phyloP scores from a whole-genome alignment of 345 rosid genomes.

The Capsella bursapastoris region DNA sequence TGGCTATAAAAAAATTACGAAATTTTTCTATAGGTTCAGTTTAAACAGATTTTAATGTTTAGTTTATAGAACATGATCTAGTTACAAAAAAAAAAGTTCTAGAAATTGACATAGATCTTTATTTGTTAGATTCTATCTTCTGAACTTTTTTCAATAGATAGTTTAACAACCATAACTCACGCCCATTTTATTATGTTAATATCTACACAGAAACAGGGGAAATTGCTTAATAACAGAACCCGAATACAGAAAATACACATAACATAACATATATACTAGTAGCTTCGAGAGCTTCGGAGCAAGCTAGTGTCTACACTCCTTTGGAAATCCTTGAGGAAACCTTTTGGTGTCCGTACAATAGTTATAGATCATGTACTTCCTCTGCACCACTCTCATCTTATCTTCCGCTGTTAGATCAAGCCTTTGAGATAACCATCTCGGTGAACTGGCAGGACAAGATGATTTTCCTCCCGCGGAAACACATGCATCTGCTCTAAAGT shows the following conservation, averaged over 20 bases:
- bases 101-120: too few relatives aligned
- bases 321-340: slow-evolving; percentile 52
- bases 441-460: slow-evolving; percentile 32
- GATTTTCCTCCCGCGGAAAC: slow-evolving; percentile 37
- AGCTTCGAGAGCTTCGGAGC: not conserved
- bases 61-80: too few relatives aligned
- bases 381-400: slow-evolving; percentile 54
- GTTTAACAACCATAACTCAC: slow-evolving; percentile 1
- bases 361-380: slow-evolving; percentile 52
- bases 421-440: slow-evolving; percentile 54
- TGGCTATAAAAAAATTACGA: too few relatives aligned
- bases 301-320: slow-evolving; percentile 45
- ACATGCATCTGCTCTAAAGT: slow-evolving; percentile 51
- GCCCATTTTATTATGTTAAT: slow-evolving; percentile 27
- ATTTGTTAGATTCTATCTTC: too few relatives aligned
- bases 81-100: too few relatives aligned
- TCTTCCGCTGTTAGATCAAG: slow-evolving; percentile 47
- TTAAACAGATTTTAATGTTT: too few relatives aligned
- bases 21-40: too few relatives aligned
- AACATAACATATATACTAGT: slow-evolving; percentile 4
- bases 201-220: slow-evolving; percentile 31
- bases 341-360: slow-evolving; percentile 50
- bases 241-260: slow-evolving; percentile 7
- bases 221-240: not conserved
- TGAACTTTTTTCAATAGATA: not conserved